Evolutionary conservation across 805 yeast genomes (phyloP), one percentile per base, ranked within the genome.

Genomic region (Trichomonascus vanleenenianus): DNA sequence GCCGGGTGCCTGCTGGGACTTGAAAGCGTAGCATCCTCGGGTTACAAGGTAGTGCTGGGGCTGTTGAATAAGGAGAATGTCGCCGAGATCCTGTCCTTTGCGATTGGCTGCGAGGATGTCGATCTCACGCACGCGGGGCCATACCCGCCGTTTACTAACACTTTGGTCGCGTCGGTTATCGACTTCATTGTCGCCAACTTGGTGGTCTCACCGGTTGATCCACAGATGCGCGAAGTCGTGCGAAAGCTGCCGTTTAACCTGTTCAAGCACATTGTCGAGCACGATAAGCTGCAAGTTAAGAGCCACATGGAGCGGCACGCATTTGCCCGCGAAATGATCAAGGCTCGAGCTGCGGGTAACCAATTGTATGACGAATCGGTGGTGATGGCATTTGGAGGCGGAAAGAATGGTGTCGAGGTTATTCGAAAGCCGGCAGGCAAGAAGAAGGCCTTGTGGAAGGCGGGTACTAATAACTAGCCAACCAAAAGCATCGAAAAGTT

Each of bases 331-430:
- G 57, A 55, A n/a, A 45, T 63, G 32, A 49, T 55, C 7, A 50
- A 47, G 14, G 45, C 52, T 19, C 56, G 67, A 25, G 57, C 52
- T 45, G 46, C 50, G 39, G 37, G 30, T 22, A 34, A 37, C 25
- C 37, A 38, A 16, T 31, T 38, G 20, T 58, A 27, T 42, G 66
- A 62, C 39, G 68, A 64, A 41, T 51, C 51, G 9, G 68, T 64
- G 7, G 64, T 64, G 25, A 47, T 64, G 44, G 62, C 66, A 3
- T 64, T 64, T 50, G 66, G 66, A 10, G 65, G 60, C 10, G 63
- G 65, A 18, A 55, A 52, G 12, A 57, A 59, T 16, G 66, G 68
- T 10, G 60, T 64, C 10, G 58, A 55, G 33, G 51, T 56, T 7
- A 46, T 54, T 39, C 47, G 54, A 19, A 52, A 52, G 48, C 53